Evolutionary conservation across 768 basidiomycete species (phyloP).

Genomic region (Tricholoma bakamatsutake): DNA sequence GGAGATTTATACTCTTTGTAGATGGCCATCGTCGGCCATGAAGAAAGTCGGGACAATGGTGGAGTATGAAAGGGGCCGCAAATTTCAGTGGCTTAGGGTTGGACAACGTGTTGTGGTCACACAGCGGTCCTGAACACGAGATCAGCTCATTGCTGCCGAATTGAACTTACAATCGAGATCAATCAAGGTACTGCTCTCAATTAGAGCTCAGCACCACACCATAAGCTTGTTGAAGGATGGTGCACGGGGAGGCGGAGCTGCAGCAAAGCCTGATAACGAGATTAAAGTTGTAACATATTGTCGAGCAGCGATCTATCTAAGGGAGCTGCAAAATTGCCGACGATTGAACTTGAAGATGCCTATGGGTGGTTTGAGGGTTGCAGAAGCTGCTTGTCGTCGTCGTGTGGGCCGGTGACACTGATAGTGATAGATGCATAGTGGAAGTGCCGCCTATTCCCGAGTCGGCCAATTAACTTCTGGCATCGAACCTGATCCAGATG

Average conservation of each 20-base stretch:
- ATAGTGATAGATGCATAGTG: background rate
- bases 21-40: background rate
- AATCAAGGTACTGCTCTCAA: too few relatives aligned
- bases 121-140: background rate
- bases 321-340: background rate
- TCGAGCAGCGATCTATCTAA: too few relatives aligned
- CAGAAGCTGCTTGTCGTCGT: background rate
- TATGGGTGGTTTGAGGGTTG: background rate
- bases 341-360: background rate
- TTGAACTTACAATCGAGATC: too few relatives aligned
- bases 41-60: background rate
- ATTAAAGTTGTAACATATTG: too few relatives aligned
- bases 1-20: background rate
- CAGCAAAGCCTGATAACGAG: too few relatives aligned
- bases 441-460: too few relatives aligned
- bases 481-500: background rate
- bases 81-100: too few relatives aligned
- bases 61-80: background rate
- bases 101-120: slow-evolving; percentile 6
- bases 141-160: too few relatives aligned
- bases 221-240: too few relatives aligned
- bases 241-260: too few relatives aligned
- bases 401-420: background rate
- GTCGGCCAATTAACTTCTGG: too few relatives aligned
- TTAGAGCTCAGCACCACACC: too few relatives aligned